phyloP scores from a whole-genome alignment of 2,329 filamentous ascomycete species.

The Fusarium secorum region DNA sequence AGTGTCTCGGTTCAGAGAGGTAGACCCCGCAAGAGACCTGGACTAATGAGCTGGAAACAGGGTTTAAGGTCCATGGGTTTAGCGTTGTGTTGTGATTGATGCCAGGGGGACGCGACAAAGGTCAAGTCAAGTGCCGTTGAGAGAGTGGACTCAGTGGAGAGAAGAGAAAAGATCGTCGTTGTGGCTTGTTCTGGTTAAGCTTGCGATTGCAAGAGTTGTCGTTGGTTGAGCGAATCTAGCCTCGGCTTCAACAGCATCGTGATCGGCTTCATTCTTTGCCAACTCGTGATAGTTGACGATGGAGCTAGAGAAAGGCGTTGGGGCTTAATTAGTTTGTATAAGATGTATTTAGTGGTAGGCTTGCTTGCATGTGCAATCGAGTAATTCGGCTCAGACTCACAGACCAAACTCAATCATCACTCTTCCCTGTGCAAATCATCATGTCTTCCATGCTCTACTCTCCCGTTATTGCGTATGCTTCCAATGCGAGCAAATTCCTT shows the following conservation, averaged over 20 bases:
- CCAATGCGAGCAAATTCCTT: neutral
- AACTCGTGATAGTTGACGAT: neutral
- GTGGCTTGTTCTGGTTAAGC: slow-evolving; percentile 19
- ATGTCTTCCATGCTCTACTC: slow-evolving; percentile 39
- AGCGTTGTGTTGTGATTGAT: neutral
- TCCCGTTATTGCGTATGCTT: slow-evolving; percentile 15
- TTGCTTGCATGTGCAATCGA: neutral
- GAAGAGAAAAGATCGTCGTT: slow-evolving; percentile 5
- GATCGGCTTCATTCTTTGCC: neutral
- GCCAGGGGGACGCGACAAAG: neutral
- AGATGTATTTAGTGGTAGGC: neutral
- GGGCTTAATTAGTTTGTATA: neutral
- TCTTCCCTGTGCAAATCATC: neutral
- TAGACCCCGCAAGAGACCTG: neutral
- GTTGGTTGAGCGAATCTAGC: neutral
- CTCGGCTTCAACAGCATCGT: slow-evolving; percentile 8
- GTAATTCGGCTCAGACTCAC: too few species aligned
- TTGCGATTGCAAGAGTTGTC: slow-evolving; percentile 9
- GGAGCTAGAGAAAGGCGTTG: neutral
- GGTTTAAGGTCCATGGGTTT: neutral
- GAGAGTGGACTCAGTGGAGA: neutral
- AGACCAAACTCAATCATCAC: neutral
- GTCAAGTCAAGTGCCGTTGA: slow-evolving; percentile 4
- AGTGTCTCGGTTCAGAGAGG: neutral
- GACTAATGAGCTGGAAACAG: neutral